Evolutionary conservation across 257 asterid species (phyloP).

Genomic region (Solanum chilense): DNA sequence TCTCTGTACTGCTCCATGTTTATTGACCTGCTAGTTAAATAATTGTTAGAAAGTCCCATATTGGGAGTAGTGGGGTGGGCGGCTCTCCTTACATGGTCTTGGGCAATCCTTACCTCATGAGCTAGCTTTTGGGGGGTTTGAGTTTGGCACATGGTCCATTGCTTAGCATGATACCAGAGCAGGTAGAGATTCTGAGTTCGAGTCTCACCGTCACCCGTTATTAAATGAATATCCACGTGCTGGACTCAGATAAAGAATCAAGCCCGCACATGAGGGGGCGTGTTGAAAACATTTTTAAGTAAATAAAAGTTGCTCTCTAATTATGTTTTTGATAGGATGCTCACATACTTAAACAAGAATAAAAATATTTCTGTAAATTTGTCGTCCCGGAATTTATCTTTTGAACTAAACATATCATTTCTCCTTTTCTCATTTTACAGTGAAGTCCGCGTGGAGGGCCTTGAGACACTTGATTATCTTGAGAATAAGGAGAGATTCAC

Average conservation of each 20-base stretch:
- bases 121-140: neutral
- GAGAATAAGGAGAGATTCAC: conserved; percentile 69
- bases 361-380: neutral
- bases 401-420: neutral
- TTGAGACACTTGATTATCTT: conserved; percentile 90
- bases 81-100: neutral
- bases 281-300: neutral
- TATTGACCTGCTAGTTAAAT: neutral
- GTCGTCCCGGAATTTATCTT: neutral
- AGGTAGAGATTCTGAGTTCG: neutral
- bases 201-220: neutral
- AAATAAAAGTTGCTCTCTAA: neutral
- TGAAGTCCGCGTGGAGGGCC: conserved; percentile 94
- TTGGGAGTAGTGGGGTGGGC: neutral
- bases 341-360: neutral
- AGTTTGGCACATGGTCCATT: neutral
- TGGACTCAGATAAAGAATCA: neutral
- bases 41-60: neutral
- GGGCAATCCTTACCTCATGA: neutral
- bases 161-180: neutral
- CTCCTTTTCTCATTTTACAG: conserved; percentile 18
- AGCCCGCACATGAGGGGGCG: neutral
- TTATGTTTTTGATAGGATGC: neutral
- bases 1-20: neutral
- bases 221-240: neutral